Conservation (phyloP, 2,329 filamentous ascomycete species). For the Phoma sp. region DNA sequence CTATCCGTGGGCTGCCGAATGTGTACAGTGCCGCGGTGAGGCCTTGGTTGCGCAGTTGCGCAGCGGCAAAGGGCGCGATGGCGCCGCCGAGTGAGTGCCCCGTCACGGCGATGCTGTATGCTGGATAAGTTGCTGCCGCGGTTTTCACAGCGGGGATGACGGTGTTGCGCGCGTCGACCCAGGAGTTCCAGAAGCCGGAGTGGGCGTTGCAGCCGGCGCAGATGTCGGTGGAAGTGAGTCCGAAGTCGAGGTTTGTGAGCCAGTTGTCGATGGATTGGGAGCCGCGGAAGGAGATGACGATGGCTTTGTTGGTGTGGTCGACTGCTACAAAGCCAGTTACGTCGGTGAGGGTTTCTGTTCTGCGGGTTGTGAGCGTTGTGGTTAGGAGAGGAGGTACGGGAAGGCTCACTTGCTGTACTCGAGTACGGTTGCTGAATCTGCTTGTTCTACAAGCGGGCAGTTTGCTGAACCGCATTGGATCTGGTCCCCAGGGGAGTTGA, state of each 20-base stretch:
- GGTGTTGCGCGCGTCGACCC: constrained; percentile 59
- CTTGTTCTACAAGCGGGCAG: constrained; percentile 58
- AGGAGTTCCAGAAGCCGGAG: constrained; percentile 66
- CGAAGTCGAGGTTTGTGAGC: constrained; percentile 63
- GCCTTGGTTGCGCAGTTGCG: constrained; percentile 50
- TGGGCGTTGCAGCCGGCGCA: constrained; percentile 62
- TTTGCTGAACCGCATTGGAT: constrained; percentile 56
- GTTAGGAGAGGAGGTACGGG: not conserved
- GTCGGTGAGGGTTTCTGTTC: constrained; percentile 44
- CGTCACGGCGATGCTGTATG: constrained; percentile 63
- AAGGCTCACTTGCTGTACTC: constrained; percentile 50
- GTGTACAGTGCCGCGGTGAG: constrained; percentile 56
- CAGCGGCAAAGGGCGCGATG: constrained; percentile 67
- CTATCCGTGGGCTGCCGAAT: constrained; percentile 73
- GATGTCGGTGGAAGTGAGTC: constrained; percentile 51
- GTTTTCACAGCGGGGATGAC: constrained; percentile 55
- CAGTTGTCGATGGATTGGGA: constrained; percentile 66
- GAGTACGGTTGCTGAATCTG: constrained; percentile 51
- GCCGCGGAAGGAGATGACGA: constrained; percentile 68
- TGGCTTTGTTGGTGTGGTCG: constrained; percentile 56
- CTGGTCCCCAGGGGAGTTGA: constrained; percentile 51
- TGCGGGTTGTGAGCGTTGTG: constrained; percentile 11
- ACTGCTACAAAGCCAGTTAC: constrained; percentile 57
- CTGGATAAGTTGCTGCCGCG: constrained; percentile 57
- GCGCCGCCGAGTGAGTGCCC: constrained; percentile 76